Conservation (phyloP, 352 stramenopile genomes). For the Phytophthora multivora region DNA sequence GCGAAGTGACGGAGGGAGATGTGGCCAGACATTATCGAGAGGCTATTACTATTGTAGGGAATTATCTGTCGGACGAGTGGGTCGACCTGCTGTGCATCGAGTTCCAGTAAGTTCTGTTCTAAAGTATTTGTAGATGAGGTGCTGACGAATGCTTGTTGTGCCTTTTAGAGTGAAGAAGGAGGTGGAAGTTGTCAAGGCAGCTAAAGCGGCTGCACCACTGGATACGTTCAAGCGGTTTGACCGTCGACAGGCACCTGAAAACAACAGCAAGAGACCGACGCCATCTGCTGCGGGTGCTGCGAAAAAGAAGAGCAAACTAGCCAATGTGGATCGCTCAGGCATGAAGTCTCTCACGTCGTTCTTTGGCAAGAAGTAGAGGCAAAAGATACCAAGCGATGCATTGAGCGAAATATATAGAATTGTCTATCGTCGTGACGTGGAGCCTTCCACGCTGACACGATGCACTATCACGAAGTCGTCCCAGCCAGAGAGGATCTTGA, state of each 20-base stretch:
- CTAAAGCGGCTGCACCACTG: constrained; percentile 17
- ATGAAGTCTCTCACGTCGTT: constrained; percentile 90
- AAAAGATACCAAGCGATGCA: constrained; percentile 4
- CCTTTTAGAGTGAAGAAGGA: constrained; percentile 38
- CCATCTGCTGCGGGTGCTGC: constrained; percentile 26
- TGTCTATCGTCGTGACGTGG: constrained; percentile 41
- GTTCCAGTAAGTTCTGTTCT: constrained; percentile 49
- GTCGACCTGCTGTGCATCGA: constrained; percentile 50
- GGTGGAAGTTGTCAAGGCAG: constrained; percentile 19
- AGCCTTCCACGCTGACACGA: constrained; percentile 82
- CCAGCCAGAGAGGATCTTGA: constrained; percentile 86
- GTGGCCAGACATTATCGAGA: constrained; percentile 39
- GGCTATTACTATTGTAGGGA: constrained; percentile 59
- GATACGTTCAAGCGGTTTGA: constrained; percentile 47
- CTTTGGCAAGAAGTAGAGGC: constrained; percentile 73
- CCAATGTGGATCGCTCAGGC: constrained; percentile 70
- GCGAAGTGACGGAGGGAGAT: constrained; percentile 15
- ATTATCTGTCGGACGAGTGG: constrained; percentile 61
- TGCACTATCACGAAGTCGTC: constrained; percentile 80
- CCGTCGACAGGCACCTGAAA: constrained; percentile 29
- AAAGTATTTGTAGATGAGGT: background rate
- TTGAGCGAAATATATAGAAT: constrained; percentile 31
- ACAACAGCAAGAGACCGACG: constrained; percentile 46
- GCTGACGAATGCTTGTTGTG: background rate
- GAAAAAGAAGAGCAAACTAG: constrained; percentile 87